Conservation (phyloP, 2,329 filamentous ascomycete genomes). For the Aspergillus ibericus region DNA sequence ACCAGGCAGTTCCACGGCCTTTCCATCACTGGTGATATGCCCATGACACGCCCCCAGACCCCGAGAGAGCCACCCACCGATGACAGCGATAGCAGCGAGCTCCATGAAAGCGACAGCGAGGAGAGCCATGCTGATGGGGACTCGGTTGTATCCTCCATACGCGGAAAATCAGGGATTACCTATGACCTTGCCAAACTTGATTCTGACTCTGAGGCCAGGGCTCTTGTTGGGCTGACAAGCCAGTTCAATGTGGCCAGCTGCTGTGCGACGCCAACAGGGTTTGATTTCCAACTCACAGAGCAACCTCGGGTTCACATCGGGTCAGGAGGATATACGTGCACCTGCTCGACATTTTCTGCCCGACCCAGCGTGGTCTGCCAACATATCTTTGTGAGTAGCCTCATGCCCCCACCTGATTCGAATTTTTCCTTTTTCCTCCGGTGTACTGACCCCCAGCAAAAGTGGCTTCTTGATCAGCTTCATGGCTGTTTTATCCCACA, state of each 20-base stretch:
- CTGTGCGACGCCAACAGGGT: constrained; percentile 29
- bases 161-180: constrained; percentile 34
- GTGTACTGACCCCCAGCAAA: constrained; percentile 11
- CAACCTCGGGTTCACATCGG: constrained; percentile 36
- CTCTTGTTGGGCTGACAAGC: constrained; percentile 35
- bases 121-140: constrained; percentile 20
- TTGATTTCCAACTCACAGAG: constrained; percentile 41
- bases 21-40: constrained; percentile 39
- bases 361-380: constrained; percentile 37
- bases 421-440: not conserved
- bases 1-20: constrained; percentile 41
- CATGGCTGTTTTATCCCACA: constrained; percentile 35
- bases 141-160: constrained; percentile 23
- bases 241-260: constrained; percentile 39
- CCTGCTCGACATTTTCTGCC: constrained; percentile 35
- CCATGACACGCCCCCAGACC: constrained; percentile 28
- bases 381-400: constrained; percentile 44
- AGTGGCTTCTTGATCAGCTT: constrained; percentile 46
- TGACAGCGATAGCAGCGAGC: constrained; percentile 10
- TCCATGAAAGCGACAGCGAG: constrained; percentile 12
- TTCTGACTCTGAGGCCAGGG: constrained; percentile 31
- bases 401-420: not conserved
- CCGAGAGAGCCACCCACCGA: constrained; percentile 22
- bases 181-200: constrained; percentile 37
- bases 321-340: constrained; percentile 33